Evolutionary conservation across 805 yeast species (phyloP).

Genomic region (Yarrowia deformans): DNA sequence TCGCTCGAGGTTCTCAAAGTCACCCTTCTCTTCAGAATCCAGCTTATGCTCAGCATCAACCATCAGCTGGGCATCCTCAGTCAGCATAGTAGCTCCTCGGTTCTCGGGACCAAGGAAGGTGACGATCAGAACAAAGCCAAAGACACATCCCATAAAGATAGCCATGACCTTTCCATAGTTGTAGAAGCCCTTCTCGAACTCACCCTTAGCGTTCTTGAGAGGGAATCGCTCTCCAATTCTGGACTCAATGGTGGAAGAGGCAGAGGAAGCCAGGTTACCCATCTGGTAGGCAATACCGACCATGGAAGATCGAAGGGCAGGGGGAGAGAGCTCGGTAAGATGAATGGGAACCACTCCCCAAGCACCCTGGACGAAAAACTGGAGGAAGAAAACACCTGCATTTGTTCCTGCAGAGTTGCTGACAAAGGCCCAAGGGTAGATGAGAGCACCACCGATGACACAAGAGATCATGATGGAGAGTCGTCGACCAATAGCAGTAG

Average conservation of each 20-base stretch:
- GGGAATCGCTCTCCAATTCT: constrained; percentile 69
- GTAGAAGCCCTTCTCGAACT: constrained; percentile 49
- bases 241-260: constrained; percentile 74
- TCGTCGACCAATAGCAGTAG: constrained; percentile 68
- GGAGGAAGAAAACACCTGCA: constrained; percentile 69
- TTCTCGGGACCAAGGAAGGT: constrained; percentile 66
- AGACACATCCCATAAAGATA: constrained; percentile 70
- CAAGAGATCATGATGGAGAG: constrained; percentile 60
- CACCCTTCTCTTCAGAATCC: constrained; percentile 26
- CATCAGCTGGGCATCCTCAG: constrained; percentile 6
- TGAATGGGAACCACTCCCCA: constrained; percentile 78
- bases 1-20: constrained; percentile 28
- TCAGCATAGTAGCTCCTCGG: constrained; percentile 40
- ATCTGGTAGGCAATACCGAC: constrained; percentile 71
- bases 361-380: constrained; percentile 67
- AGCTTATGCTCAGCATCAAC: not conserved
- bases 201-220: constrained; percentile 51
- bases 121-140: constrained; percentile 58
- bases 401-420: constrained; percentile 56
- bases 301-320: constrained; percentile 67
- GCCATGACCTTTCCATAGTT: constrained; percentile 76
- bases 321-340: constrained; percentile 69
- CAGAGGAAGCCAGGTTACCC: constrained; percentile 76
- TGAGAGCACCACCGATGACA: constrained; percentile 63
- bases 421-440: constrained; percentile 67